Conservation (phyloP, 495 filamentous ascomycete species). For the Durotheca rogersii region DNA sequence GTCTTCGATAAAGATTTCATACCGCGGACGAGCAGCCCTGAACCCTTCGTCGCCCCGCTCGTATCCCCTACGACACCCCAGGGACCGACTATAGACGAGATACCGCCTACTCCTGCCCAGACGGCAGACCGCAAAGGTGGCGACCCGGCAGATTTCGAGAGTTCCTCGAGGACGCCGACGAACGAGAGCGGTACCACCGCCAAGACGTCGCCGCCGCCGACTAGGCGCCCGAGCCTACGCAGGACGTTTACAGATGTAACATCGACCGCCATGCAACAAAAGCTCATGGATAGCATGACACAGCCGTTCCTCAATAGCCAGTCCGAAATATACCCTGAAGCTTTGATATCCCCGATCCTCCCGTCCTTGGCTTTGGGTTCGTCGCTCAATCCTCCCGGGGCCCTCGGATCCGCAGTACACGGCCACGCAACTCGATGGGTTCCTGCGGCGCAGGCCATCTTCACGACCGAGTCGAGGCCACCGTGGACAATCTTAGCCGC, state of each 20-base stretch:
- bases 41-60: conserved; percentile 42
- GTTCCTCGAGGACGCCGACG: conserved; percentile 56
- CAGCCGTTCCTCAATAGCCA: conserved; percentile 69
- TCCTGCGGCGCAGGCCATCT: conserved; percentile 91
- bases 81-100: conserved; percentile 6
- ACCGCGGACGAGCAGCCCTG: conserved; percentile 54
- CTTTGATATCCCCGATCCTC: conserved; percentile 40
- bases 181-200: conserved; percentile 56
- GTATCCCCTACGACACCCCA: conserved; percentile 37
- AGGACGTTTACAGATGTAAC: conserved; percentile 84
- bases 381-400: conserved; percentile 32
- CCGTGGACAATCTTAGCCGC: conserved; percentile 96
- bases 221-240: conserved; percentile 73
- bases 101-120: conserved; percentile 1
- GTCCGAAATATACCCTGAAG: conserved; percentile 46
- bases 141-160: conserved; percentile 44
- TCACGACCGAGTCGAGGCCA: conserved; percentile 81
- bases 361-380: conserved; percentile 42
- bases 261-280: conserved; percentile 69
- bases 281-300: conserved; percentile 84
- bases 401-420: conserved; percentile 57
- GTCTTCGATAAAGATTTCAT: conserved; percentile 79
- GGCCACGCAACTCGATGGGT: conserved; percentile 88
- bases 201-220: conserved; percentile 53
- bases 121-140: conserved; percentile 8